Evolutionary conservation across 805 yeast genomes (phyloP).

Genomic region (Teunomyces cretensis): DNA sequence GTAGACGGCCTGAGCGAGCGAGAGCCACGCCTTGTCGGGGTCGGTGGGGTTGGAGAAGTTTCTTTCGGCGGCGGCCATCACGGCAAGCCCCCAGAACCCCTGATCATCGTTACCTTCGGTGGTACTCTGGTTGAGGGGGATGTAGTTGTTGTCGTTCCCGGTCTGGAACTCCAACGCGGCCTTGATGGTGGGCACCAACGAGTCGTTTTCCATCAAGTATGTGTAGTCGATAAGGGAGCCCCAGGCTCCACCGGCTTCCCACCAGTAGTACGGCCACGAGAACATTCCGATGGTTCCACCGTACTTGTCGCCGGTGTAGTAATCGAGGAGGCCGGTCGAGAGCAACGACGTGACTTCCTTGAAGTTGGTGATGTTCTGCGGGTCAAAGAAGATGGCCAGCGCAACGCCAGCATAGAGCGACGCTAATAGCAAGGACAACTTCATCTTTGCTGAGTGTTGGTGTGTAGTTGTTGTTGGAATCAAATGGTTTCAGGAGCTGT

Average conservation of each 20-base stretch:
- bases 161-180: slow-evolving; percentile 71
- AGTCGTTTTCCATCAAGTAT: slow-evolving; percentile 65
- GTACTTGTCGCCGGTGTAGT: slow-evolving; percentile 63
- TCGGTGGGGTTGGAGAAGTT: slow-evolving; percentile 63
- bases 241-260: slow-evolving; percentile 98
- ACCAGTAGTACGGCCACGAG: slow-evolving; percentile 91
- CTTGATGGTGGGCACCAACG: slow-evolving; percentile 58
- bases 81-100: slow-evolving; percentile 95
- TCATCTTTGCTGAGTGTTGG: not conserved
- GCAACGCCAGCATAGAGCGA: slow-evolving; percentile 11
- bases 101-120: slow-evolving; percentile 98
- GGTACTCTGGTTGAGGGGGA: slow-evolving; percentile 84
- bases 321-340: slow-evolving; percentile 74
- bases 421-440: not conserved
- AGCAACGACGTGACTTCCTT: slow-evolving; percentile 57
- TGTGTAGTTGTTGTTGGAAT: not conserved
- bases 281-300: slow-evolving; percentile 91
- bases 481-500: not conserved
- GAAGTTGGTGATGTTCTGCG: slow-evolving; percentile 45
- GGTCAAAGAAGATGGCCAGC: slow-evolving; percentile 33
- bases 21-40: slow-evolving; percentile 36
- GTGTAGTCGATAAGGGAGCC: slow-evolving; percentile 82
- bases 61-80: slow-evolving; percentile 87
- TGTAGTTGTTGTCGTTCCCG: slow-evolving; percentile 65
- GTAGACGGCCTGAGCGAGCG: slow-evolving; percentile 42